Evolutionary conservation across 345 rosid species (phyloP).

Genomic region (Syzygium oleosum): DNA sequence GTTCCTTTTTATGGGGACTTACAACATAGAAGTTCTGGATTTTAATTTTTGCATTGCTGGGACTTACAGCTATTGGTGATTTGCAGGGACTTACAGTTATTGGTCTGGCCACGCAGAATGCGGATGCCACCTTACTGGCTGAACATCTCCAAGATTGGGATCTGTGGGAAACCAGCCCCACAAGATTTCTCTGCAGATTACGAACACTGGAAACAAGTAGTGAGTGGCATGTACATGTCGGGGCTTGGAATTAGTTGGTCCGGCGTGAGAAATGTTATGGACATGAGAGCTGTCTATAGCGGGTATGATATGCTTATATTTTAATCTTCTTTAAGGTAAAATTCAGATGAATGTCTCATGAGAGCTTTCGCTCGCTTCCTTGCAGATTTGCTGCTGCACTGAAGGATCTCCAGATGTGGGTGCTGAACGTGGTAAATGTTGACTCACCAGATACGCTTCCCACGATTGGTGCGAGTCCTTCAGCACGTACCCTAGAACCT

Average conservation of each 20-base stretch:
- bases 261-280: slow-evolving; percentile 82
- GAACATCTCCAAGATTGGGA: slow-evolving; percentile 84
- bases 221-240: slow-evolving; percentile 54
- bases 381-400: slow-evolving; percentile 82
- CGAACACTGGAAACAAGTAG: slow-evolving; percentile 75
- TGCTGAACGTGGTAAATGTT: slow-evolving; percentile 67
- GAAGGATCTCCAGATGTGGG: slow-evolving; percentile 72
- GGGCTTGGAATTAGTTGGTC: slow-evolving; percentile 81
- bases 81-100: too few species aligned
- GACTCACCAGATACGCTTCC: slow-evolving; percentile 90
- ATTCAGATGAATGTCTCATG: background rate
- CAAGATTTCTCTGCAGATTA: slow-evolving; percentile 64
- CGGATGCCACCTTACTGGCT: slow-evolving; percentile 73
- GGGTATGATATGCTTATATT: slow-evolving; percentile 32
- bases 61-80: too few species aligned
- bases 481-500: slow-evolving; percentile 73
- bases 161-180: slow-evolving; percentile 84
- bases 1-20: too few species aligned
- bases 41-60: too few species aligned
- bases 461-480: slow-evolving; percentile 93
- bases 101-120: slow-evolving; percentile 60
- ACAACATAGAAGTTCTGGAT: too few species aligned
- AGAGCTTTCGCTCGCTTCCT: background rate
- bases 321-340: background rate
- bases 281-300: slow-evolving; percentile 91